These are phyloP conservation scores for Plasmodium reichenowi DNA, from an alignment of 169 alveolate genomes.

Conservation along the genomic window DNA sequence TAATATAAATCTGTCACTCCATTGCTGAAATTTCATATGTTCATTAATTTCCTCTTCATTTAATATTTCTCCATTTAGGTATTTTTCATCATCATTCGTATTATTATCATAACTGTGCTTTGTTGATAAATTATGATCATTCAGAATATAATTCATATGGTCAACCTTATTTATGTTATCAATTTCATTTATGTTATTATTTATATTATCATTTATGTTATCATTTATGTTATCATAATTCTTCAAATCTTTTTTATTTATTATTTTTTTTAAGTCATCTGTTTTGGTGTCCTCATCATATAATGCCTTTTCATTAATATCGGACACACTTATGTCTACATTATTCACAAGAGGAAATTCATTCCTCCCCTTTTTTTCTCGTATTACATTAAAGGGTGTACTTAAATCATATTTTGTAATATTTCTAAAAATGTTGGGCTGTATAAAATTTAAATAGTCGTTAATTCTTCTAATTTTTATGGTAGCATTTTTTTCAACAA, in stretches of 20 bases:
- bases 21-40: slow-evolving; percentile 71
- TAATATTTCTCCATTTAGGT: slow-evolving; percentile 63
- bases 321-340: not conserved
- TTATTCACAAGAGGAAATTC: not conserved
- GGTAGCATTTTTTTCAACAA: slow-evolving; percentile 25
- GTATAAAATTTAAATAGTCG: slow-evolving; percentile 44
- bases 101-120: not conserved
- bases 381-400: not conserved
- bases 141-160: too few species aligned
- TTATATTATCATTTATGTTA: not conserved
- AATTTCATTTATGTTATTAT: not conserved
- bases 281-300: not conserved
- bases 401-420: slow-evolving; percentile 38
- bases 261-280: not conserved
- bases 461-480: slow-evolving; percentile 28
- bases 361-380: slow-evolving; percentile 16
- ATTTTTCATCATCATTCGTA: not conserved
- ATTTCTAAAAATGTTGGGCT: slow-evolving; percentile 16
- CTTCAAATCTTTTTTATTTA: not conserved
- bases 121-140: not conserved
- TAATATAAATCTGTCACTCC: slow-evolving; percentile 49
- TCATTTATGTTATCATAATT: not conserved
- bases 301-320: not conserved
- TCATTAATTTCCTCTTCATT: slow-evolving; percentile 75
- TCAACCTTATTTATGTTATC: not conserved